Conservation (phyloP, 2,329 filamentous ascomycete genomes). For the Nigrospora oryzae region DNA sequence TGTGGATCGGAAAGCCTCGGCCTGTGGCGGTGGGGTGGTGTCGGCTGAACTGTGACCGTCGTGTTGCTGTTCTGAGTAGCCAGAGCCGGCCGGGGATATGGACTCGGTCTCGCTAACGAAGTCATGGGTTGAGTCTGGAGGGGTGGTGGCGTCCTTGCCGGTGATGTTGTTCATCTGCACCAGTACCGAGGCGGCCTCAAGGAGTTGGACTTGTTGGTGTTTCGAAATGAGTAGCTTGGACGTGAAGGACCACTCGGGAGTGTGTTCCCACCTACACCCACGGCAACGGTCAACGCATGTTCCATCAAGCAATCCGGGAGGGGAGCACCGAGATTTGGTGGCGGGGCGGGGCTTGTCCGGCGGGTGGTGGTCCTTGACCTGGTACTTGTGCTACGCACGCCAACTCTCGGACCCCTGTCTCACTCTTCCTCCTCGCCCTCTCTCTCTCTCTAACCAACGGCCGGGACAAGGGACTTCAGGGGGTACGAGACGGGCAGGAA, state of each 20-base stretch:
- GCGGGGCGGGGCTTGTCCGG: neutral
- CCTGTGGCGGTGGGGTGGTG: slow-evolving; percentile 81
- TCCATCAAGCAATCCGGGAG: slow-evolving; percentile 13
- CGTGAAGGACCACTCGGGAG: slow-evolving; percentile 93
- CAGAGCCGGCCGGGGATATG: slow-evolving; percentile 71
- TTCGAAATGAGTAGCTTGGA: slow-evolving; percentile 98
- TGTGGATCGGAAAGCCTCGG: slow-evolving; percentile 46
- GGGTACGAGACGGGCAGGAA: slow-evolving; percentile 34
- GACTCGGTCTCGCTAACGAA: slow-evolving; percentile 76
- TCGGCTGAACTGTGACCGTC: slow-evolving; percentile 78
- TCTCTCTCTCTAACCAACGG: slow-evolving; percentile 11
- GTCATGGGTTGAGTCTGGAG: slow-evolving; percentile 57
- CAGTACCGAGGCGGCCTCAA: slow-evolving; percentile 94
- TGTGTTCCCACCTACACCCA: slow-evolving; percentile 86
- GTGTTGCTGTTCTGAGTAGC: slow-evolving; percentile 63
- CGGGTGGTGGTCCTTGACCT: slow-evolving; percentile 18
- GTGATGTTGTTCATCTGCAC: slow-evolving; percentile 70
- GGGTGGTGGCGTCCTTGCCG: slow-evolving; percentile 42
- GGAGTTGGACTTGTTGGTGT: slow-evolving; percentile 95
- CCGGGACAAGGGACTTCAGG: slow-evolving; percentile 19
- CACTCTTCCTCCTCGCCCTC: too few species aligned
- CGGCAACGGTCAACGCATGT: slow-evolving; percentile 25
- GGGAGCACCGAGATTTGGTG: neutral
- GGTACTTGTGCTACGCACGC: slow-evolving; percentile 7
- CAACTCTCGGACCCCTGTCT: too few species aligned